Evolutionary conservation across 2,329 filamentous ascomycete species (phyloP).

Genomic region (Celoporthe dispersa): DNA sequence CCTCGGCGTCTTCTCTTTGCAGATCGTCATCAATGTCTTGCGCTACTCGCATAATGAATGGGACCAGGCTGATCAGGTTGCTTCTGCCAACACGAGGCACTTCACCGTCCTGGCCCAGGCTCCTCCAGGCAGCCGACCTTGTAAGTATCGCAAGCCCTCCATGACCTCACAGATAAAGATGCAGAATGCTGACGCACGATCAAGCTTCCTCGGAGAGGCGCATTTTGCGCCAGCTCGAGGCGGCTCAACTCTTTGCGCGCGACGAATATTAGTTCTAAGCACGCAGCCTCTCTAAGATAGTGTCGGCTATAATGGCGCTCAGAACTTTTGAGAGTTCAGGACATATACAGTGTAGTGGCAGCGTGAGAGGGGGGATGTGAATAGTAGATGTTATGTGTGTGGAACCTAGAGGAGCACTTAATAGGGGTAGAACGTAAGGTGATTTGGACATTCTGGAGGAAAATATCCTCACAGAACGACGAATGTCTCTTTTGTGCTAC

Average conservation of each 20-base stretch:
- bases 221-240: constrained; percentile 12
- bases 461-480: background rate
- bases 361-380: too few species aligned
- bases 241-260: background rate
- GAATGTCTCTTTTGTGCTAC: background rate
- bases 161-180: background rate
- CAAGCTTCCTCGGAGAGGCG: constrained; percentile 11
- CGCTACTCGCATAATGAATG: background rate
- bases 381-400: background rate
- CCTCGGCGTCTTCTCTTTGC: constrained; percentile 11
- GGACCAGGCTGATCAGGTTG: background rate
- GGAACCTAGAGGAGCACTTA: background rate
- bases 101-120: constrained; percentile 13
- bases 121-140: constrained; percentile 1
- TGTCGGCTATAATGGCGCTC: background rate
- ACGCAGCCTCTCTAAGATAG: background rate
- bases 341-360: background rate
- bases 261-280: background rate
- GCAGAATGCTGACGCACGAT: background rate
- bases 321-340: background rate
- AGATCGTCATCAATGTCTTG: constrained; percentile 10
- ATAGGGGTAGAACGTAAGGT: background rate
- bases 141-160: too few species aligned
- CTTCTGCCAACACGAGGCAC: background rate
- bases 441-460: too few species aligned